Evolutionary conservation across 192 early-diverging fungal species (phyloP).

Genomic region (Coemansia pectinata): DNA sequence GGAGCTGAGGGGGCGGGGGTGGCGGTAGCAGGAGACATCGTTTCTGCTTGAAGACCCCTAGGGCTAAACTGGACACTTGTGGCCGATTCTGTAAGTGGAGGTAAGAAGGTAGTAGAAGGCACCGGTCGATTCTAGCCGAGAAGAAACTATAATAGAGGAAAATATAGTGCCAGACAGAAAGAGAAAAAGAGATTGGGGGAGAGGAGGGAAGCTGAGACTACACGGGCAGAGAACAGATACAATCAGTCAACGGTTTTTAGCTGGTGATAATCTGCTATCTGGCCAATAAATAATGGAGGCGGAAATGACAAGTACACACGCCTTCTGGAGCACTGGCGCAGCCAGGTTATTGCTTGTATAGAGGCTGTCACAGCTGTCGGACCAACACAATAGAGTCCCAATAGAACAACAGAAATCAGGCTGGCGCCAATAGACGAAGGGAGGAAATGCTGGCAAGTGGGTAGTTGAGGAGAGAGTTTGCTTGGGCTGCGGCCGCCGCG

Average conservation of each 20-base stretch:
- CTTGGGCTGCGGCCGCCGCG: neutral
- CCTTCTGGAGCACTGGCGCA: neutral
- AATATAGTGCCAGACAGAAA: neutral
- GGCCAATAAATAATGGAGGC: neutral
- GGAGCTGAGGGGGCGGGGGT: slow-evolving; percentile 11
- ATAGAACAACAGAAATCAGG: neutral
- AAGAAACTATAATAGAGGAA: slow-evolving; percentile 3
- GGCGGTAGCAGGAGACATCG: slow-evolving; percentile 33
- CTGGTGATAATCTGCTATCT: neutral
- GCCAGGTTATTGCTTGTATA: neutral
- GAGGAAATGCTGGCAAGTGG: neutral
- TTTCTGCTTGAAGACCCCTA: slow-evolving; percentile 8
- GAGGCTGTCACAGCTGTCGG: neutral
- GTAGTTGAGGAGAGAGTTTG: neutral
- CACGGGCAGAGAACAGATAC: neutral
- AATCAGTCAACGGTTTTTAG: neutral
- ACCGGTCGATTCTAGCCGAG: slow-evolving; percentile 5
- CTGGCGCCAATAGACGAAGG: neutral
- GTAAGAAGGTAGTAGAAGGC: neutral
- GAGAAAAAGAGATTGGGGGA: neutral
- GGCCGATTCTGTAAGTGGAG: neutral
- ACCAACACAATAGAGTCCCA: neutral
- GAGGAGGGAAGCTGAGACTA: neutral
- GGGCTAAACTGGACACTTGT: slow-evolving; percentile 1
- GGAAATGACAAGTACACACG: neutral